phyloP scores from a whole-genome alignment of 768 basidiomycete genomes.

The Trichaptum fuscoviolaceum region DNA sequence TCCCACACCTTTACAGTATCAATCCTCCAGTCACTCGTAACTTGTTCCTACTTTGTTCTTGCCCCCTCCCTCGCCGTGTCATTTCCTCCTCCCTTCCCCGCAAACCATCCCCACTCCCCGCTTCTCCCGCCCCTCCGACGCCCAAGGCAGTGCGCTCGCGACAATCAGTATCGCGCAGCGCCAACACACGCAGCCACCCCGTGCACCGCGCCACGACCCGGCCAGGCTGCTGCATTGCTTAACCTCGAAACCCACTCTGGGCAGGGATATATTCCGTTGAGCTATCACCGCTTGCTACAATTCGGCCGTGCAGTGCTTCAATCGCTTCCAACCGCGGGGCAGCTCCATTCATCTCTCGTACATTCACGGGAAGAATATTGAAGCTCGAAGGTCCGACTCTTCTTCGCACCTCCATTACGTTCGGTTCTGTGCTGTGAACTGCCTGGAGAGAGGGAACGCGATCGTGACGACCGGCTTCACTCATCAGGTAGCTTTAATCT shows the following conservation, averaged over 20 bases:
- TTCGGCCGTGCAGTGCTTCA: background rate
- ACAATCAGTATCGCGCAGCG: background rate
- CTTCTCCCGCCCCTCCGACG: background rate
- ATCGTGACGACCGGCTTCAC: background rate
- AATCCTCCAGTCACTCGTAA: background rate
- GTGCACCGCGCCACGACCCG: background rate
- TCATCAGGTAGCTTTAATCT: background rate
- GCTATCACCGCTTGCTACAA: background rate
- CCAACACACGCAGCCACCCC: background rate
- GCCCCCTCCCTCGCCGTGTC: conserved; percentile 11
- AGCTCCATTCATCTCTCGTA: background rate
- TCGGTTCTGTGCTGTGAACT: background rate
- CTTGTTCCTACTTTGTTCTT: conserved; percentile 7
- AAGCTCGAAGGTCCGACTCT: background rate
- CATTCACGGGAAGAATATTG: background rate
- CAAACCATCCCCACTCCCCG: conserved; percentile 17
- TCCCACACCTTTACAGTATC: background rate
- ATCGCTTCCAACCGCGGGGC: background rate
- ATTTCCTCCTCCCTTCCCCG: background rate
- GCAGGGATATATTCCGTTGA: background rate
- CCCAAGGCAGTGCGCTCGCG: background rate
- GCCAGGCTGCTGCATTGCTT: background rate
- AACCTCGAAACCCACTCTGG: background rate
- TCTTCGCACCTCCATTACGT: background rate
- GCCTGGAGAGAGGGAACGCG: background rate